Percentiles rank a stretch among this genome's conserved stretches.
phyloP scores from a whole-genome alignment of 139 green algal genomes.

The Tetraselmis chui region DNA sequence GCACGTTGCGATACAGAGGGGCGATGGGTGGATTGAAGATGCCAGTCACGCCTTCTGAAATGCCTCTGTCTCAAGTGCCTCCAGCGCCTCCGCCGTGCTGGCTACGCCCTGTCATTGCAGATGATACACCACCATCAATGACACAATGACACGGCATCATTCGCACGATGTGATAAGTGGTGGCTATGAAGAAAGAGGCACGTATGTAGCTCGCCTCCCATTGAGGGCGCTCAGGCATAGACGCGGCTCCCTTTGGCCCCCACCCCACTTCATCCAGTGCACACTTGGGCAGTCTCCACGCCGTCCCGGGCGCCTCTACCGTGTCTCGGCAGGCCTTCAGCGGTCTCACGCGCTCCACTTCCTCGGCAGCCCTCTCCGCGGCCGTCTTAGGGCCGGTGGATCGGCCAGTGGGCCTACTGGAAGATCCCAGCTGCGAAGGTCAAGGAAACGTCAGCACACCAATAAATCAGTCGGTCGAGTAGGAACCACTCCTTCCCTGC shows the following conservation, averaged over 20 bases:
- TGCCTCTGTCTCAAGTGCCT: not conserved
- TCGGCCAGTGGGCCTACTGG: no score
- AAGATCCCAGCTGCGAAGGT: no score
- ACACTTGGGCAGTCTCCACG: not conserved
- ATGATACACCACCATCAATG: no score
- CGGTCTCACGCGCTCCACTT: not conserved
- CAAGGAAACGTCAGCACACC: no score
- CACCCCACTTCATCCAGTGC: not conserved
- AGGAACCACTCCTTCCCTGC: no score
- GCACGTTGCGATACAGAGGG: no score
- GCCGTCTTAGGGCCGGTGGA: not conserved
- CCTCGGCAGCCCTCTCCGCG: not conserved
- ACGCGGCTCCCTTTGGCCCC: not conserved
- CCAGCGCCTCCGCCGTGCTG: not conserved
- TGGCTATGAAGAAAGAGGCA: no score
- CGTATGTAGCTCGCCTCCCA: not conserved
- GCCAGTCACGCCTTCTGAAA: not conserved
- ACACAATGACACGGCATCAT: no score
- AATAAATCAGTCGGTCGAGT: no score
- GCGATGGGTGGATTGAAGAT: no score
- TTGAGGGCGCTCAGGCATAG: not conserved
- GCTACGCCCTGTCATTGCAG: not conserved
- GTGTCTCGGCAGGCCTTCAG: not conserved
- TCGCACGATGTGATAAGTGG: no score
- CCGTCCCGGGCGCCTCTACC: not conserved